Conservation (phyloP, 768 basidiomycete species). For the Lactarius evosmus region DNA sequence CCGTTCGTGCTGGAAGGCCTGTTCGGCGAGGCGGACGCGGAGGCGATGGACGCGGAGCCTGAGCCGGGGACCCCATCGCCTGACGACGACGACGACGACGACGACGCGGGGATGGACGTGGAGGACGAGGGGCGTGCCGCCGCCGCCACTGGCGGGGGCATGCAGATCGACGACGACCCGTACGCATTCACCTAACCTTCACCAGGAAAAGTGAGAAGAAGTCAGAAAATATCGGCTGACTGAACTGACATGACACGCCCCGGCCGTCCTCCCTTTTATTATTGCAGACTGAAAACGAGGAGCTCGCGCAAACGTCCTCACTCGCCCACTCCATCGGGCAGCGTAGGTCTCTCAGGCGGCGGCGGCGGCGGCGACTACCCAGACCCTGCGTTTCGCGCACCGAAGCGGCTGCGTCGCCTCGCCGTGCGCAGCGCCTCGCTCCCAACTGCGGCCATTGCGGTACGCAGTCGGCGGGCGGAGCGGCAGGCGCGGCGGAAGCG, state of each 20-base stretch:
- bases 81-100: constrained; percentile 37
- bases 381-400: constrained; percentile 6
- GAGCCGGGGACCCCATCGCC: constrained; percentile 32
- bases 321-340: too few species aligned
- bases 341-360: too few species aligned
- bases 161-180: constrained; percentile 13
- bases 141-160: constrained; percentile 4
- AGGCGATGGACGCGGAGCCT: constrained; percentile 48
- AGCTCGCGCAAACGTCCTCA: constrained; percentile 19
- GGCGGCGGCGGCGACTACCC: too few species aligned
- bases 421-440: constrained; percentile 18
- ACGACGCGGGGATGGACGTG: constrained; percentile 16
- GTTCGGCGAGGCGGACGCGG: constrained; percentile 72
- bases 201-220: too few species aligned
- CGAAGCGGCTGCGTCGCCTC: constrained; percentile 16
- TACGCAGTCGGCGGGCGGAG: constrained; percentile 12
- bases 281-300: neutral
- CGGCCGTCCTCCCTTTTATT: too few species aligned
- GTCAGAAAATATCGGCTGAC: too few species aligned
- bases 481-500: constrained; percentile 13
- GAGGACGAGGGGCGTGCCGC: constrained; percentile 19
- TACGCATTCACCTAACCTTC: neutral
- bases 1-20: constrained; percentile 82
- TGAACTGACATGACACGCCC: too few species aligned
- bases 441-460: neutral